phyloP scores from a whole-genome alignment of 352 stramenopile species.

The Globisporangium cylindrosporum region DNA sequence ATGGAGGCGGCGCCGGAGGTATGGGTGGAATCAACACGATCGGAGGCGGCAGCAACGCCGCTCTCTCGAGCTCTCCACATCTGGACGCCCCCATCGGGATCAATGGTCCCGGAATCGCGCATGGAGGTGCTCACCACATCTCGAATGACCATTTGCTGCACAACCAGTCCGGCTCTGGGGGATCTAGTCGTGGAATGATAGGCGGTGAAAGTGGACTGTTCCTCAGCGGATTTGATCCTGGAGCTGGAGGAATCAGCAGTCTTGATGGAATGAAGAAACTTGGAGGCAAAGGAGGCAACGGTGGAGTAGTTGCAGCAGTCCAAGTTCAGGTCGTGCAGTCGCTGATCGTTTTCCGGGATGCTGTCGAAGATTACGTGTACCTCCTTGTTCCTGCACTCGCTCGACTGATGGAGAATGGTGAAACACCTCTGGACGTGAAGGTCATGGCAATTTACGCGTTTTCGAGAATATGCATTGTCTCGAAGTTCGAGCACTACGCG shows the following conservation, averaged over 20 bases:
- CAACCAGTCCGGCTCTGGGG: not conserved
- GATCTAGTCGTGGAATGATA: not conserved
- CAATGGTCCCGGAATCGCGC: not conserved
- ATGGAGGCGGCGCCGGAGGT: constrained; percentile 13
- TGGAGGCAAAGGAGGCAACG: constrained; percentile 16
- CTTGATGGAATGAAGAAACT: constrained; percentile 24
- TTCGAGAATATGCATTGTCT: constrained; percentile 57
- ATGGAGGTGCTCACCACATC: constrained; percentile 18
- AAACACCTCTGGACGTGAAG: constrained; percentile 80
- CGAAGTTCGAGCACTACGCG: constrained; percentile 80
- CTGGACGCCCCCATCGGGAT: constrained; percentile 2
- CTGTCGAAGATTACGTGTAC: constrained; percentile 94
- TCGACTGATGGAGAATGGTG: constrained; percentile 90
- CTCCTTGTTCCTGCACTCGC: constrained; percentile 92
- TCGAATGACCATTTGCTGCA: constrained; percentile 8
- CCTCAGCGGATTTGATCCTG: constrained; percentile 27
- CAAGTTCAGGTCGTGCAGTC: constrained; percentile 86
- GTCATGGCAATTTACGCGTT: constrained; percentile 72
- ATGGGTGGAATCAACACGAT: constrained; percentile 15
- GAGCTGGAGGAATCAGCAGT: constrained; percentile 8
- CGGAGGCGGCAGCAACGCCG: not conserved
- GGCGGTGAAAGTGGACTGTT: constrained; percentile 8
- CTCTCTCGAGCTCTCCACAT: constrained; percentile 5
- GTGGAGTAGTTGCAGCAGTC: constrained; percentile 34
- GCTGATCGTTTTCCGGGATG: constrained; percentile 89